phyloP scores from a whole-genome alignment of 805 yeast species.

The Scheffersomyces spartinae region DNA sequence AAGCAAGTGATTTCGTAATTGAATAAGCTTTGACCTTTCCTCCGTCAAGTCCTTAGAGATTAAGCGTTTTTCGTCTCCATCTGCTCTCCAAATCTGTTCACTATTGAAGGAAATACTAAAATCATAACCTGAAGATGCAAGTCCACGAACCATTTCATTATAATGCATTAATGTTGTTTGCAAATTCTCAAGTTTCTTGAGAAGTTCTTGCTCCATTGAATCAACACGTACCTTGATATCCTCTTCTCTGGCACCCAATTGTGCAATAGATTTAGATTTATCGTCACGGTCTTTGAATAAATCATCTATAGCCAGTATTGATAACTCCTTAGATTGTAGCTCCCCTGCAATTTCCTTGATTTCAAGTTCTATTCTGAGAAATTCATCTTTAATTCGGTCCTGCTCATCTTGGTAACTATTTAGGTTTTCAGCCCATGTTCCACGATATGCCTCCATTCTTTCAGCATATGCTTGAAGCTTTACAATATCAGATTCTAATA shows the following conservation, averaged over 20 bases:
- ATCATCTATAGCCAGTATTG: slow-evolving; percentile 51
- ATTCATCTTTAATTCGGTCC: slow-evolving; percentile 45
- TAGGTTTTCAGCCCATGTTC: slow-evolving; percentile 56
- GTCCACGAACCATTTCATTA: too few relatives aligned
- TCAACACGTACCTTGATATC: slow-evolving; percentile 34
- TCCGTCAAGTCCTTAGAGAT: too few relatives aligned
- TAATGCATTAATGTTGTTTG: too few relatives aligned
- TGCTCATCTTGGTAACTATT: too few relatives aligned
- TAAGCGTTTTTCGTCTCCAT: slow-evolving; percentile 31
- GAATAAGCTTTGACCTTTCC: too few relatives aligned
- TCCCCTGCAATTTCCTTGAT: slow-evolving; percentile 25
- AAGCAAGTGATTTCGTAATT: slow-evolving; percentile 22
- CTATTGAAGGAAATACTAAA: too few relatives aligned
- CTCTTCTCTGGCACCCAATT: slow-evolving; percentile 28
- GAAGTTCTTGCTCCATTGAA: slow-evolving; percentile 37
- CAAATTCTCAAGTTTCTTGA: slow-evolving; percentile 5
- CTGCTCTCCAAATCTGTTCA: not conserved
- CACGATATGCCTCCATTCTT: slow-evolving; percentile 50
- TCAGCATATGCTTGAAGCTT: slow-evolving; percentile 66
- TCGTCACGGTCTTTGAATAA: slow-evolving; percentile 52
- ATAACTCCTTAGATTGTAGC: slow-evolving; percentile 36
- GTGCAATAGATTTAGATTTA: slow-evolving; percentile 42
- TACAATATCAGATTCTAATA: slow-evolving; percentile 57
- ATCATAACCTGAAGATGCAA: too few relatives aligned
- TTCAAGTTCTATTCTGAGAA: slow-evolving; percentile 31